These are phyloP conservation scores for Cyberlindnera maclurae DNA, from an alignment of 805 yeast species.

Conservation along the genomic window DNA sequence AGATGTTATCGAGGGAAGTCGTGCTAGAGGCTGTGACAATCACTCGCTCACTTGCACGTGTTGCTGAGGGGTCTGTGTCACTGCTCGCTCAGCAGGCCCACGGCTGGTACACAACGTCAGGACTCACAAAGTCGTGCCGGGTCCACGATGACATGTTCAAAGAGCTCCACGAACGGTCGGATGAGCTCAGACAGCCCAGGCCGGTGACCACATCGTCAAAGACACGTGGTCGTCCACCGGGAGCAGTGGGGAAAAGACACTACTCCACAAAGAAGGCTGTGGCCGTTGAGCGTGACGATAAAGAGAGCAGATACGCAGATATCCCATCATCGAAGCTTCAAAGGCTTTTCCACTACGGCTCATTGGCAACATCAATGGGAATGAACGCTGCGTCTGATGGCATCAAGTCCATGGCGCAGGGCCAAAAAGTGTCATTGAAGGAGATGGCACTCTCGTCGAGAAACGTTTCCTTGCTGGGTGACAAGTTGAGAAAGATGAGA, in stretches of 20 bases:
- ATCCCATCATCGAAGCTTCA: constrained; percentile 88
- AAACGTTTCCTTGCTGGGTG: constrained; percentile 83
- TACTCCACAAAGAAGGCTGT: constrained; percentile 14
- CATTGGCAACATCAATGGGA: constrained; percentile 88
- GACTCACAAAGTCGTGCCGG: constrained; percentile 17
- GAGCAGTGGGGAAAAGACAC: constrained; percentile 6
- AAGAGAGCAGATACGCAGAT: constrained; percentile 52
- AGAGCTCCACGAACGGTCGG: constrained; percentile 9
- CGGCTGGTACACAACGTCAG: constrained; percentile 18
- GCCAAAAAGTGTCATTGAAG: constrained; percentile 43
- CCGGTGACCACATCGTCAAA: too few relatives aligned
- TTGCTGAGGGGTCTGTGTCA: constrained; percentile 8
- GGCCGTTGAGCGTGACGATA: constrained; percentile 7
- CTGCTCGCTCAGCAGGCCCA: constrained; percentile 9
- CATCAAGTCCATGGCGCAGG: constrained; percentile 55
- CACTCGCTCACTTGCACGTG: constrained; percentile 12
- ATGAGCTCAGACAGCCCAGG: constrained; percentile 4
- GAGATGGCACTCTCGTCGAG: constrained; percentile 66
- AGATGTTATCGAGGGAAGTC: background rate
- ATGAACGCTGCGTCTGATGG: constrained; percentile 77
- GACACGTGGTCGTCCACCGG: constrained; percentile 5
- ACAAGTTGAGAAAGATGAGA: constrained; percentile 86
- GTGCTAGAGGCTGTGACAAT: constrained; percentile 18
- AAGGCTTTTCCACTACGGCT: constrained; percentile 86
- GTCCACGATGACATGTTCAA: constrained; percentile 22